Evolutionary conservation across 2,329 filamentous ascomycete species (phyloP), one percentile per base, ranked within the genome.

Genomic region (Colletotrichum horii): DNA sequence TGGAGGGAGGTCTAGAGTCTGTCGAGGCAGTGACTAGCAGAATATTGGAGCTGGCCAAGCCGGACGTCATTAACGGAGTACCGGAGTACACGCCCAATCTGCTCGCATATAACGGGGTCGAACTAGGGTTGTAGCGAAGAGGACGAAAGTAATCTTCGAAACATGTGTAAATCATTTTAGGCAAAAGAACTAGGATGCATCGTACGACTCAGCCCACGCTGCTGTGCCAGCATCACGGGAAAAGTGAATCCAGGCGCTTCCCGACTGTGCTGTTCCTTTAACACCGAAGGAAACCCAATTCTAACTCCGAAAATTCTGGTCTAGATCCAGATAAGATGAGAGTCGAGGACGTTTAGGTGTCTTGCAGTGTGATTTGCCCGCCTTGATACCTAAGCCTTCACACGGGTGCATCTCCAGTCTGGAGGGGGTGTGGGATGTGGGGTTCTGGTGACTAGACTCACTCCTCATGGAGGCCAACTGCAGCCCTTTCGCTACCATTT

Each of bases 71-170:
- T 66, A 79, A 79, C 4, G 81, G 81, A 36, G 71, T 78, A 67
- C 77, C 84, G 0, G 75, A 70, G 28, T 82, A 84, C 43, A 88
- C 84, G 24, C 82, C 83, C n/a, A 90, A 90, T 80, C 76, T 85
- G 73, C 80, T 90, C 74, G 86, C 84, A n/a, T 89, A 87, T 81
- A 90, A 90, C 76, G 88, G 87, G 19, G 55, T 58, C 26, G 55
- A 28, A 58, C 8, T 24, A 58, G 19, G 16, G 1, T 8, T 26
- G 22, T 8, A 48, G 43, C n/a, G 22, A 22, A 48, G 43, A 14
- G n/a, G 19, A 11, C 11, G 9, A 48, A n/a, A 4, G 4, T 22
- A 14, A 12, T 48, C 11, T 14, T n/a, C 8, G n/a, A 48, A n/a
- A 48, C n/a, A 22, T 48, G 12, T 14, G 43, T 48, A 22, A 48